A percentile compares a stretch with the other conserved stretches of the same genome.
Conservation (phyloP, 768 basidiomycete genomes). For the Suillus weaverae region DNA sequence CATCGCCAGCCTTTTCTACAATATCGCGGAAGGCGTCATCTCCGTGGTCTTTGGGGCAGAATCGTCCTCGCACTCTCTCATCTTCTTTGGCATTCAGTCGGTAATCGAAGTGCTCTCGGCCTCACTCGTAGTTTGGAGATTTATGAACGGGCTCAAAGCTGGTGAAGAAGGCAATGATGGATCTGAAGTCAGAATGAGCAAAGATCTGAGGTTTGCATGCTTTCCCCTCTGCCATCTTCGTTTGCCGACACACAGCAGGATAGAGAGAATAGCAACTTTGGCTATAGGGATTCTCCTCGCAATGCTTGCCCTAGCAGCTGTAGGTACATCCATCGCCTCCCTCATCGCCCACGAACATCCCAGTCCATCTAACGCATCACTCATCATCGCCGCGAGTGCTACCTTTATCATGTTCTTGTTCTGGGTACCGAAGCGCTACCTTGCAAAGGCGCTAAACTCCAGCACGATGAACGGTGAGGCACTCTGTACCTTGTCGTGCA, state of each 20-base stretch:
- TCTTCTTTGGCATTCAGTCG: conserved; percentile 52
- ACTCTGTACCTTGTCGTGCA: conserved; percentile 43
- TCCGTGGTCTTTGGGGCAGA: conserved; percentile 47
- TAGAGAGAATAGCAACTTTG: conserved; percentile 38
- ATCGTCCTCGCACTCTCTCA: conserved; percentile 42
- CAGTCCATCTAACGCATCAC: conserved; percentile 37
- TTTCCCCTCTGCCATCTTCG: background rate
- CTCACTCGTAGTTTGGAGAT: conserved; percentile 46
- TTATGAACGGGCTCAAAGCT: conserved; percentile 32
- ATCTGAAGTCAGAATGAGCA: conserved; percentile 16
- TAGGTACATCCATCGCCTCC: conserved; percentile 34
- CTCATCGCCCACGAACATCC: conserved; percentile 39
- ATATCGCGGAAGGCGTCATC: conserved; percentile 41
- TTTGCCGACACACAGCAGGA: conserved; percentile 19
- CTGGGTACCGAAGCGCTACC: conserved; percentile 46
- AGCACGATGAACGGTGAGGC: conserved; percentile 46
- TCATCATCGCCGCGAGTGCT: conserved; percentile 44
- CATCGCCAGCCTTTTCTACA: conserved; percentile 42
- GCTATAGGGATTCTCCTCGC: conserved; percentile 39
- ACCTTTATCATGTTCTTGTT: conserved; percentile 41
- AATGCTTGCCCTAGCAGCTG: conserved; percentile 38
- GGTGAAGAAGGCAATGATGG: conserved; percentile 30
- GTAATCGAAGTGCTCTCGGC: conserved; percentile 48
- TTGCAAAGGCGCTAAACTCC: conserved; percentile 45
- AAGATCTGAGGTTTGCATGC: conserved; percentile 6